Base-by-base conservation (phyloP, 2,329 filamentous ascomycete genomes). In the Endothia cerciana region DNA sequence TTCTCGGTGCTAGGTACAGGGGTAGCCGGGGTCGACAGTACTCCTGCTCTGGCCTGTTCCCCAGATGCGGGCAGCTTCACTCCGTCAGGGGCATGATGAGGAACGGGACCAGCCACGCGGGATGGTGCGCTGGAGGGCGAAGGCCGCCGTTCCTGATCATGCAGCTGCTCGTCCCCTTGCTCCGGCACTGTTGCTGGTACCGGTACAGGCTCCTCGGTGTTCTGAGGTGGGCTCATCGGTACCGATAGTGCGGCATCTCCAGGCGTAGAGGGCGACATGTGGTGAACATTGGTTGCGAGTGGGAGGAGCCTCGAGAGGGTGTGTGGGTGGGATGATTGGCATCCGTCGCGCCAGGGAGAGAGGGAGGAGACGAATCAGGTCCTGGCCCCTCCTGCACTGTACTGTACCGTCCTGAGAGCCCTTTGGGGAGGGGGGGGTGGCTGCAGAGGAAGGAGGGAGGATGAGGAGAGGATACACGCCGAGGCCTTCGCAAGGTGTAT, bases 211-310 rank as follows among this genome's bases (percentile, higher is more conserved):
- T 67, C 63, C 67, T 51, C 66, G 61, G 62, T 62, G 63, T 43
- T 43, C 6, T 60, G 57, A 55, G 49, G 47, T 33, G 33, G 64
- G 62, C 64, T 69, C 62, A 67, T 57, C 76, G 75, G 73, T 68
- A 68, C 63, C 63, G 63, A 60, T 65, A 65, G 74, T 83, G 83
- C 81, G 83, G 82, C 82, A 85, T 85, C 82, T 83, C 84, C 82
- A 78, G 77, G 76, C 75, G 78, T 76, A 76, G 75, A 75, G 76
- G 78, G 77, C 79, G 83, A 86, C 84, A 87, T 87, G 84, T 82
- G 83, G 79, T 78, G 77, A 78, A 83, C 84, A 86, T 86, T 68
- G 66, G 66, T 58, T 51, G 66, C 77, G 81, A 82, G 80, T 79
- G 76, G 71, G 68, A 68, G 66, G 70, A 70, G 25, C 11, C 15